phyloP scores from a whole-genome alignment of 139 green algal genomes.

The Closterium sp. region DNA sequence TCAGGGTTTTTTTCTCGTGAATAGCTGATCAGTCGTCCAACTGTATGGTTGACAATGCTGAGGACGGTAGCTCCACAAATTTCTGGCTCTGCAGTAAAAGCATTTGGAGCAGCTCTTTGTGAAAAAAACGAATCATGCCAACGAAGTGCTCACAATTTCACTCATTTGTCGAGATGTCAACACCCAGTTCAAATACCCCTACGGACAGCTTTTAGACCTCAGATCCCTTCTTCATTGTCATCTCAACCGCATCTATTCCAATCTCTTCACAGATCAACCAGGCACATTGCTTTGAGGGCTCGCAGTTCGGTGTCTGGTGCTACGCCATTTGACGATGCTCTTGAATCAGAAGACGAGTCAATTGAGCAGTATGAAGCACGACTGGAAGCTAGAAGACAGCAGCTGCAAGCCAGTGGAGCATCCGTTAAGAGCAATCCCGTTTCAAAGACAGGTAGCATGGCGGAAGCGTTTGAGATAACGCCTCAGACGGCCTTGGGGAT shows the following conservation, averaged over 20 bases:
- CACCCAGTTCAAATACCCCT: background rate
- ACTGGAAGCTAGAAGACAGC: background rate
- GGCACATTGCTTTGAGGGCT: background rate
- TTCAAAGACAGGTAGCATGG: constrained; percentile 11
- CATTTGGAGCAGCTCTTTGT: background rate
- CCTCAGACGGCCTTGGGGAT: constrained; percentile 18
- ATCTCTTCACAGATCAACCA: background rate
- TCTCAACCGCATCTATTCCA: background rate
- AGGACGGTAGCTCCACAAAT: background rate
- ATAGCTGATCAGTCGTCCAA: background rate
- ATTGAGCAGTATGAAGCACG: background rate
- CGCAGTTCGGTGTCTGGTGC: background rate
- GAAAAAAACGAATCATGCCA: background rate
- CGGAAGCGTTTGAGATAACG: constrained; percentile 21
- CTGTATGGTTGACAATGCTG: background rate
- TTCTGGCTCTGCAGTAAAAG: background rate
- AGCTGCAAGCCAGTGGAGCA: background rate
- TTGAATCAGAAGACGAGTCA: background rate
- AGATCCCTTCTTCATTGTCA: background rate
- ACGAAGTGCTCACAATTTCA: background rate
- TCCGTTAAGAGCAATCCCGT: background rate
- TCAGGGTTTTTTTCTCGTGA: too few species aligned
- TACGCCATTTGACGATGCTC: background rate
- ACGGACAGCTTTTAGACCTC: background rate
- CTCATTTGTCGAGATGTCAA: background rate